Evolutionary conservation across 768 basidiomycete genomes (phyloP), one percentile per base, ranked within the genome.

Genomic region (Sporobolomyces phaffii): DNA sequence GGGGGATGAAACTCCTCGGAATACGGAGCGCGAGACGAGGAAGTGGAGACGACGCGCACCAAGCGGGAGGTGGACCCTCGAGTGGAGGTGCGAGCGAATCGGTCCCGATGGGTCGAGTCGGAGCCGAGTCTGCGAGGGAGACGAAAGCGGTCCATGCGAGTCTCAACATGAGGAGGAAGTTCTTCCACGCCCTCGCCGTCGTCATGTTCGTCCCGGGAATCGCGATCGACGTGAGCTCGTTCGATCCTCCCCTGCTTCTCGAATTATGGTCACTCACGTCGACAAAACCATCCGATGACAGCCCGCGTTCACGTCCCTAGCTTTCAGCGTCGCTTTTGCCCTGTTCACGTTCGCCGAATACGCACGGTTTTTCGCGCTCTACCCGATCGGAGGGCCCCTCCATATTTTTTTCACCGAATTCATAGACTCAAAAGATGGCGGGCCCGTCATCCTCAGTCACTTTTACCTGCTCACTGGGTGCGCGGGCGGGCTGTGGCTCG

Each of bases 401-500:
- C 96, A 99, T 78, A 80, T 97, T 61, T 99, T 99, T 78, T 86
- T 99, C 85, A 89, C 88, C 79, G 96, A 99, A 77, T 99, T 99
- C 76, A 81, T 98, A 77, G 96, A 99, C 79, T 83, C 87, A 73
- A 90, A 90, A 79, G 96, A 99, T 78, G 83, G 86, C 54, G 96
- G 96, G 5, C 94, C 93, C 15, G 96, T 92, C 31, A 93, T 99
- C 73, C 78, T 99, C 72, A 93, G 91, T 74, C 96, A 99, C 79
- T 99, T 99, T 76, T 99, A 97, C 79, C 80, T 99, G 49, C 80
- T 99, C 59, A 93, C 91, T 0, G 96, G 96, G 3, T 97, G 94
- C 77, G 93, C 96, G 9, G 87, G 89, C 11, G 87, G 89, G 20
- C 77, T 98, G 26, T 99, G 96, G 96, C 83, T 99, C 53, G 96